Conservation (phyloP, 257 asterid genomes). For the Echium plantagineum region DNA sequence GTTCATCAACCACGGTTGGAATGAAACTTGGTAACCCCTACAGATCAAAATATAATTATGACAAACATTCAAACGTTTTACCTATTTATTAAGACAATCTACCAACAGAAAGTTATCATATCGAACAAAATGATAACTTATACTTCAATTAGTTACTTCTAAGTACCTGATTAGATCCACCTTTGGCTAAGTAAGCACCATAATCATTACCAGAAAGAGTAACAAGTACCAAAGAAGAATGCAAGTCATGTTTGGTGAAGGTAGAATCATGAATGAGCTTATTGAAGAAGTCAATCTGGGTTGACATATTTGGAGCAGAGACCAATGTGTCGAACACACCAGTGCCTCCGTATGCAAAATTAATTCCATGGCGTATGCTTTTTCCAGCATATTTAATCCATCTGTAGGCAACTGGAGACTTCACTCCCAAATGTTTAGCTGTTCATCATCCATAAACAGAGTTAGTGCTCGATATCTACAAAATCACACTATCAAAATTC, state of each 20-base stretch:
- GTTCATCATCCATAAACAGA: slow-evolving; percentile 7
- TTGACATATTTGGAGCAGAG: slow-evolving; percentile 54
- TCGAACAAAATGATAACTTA: too few species aligned
- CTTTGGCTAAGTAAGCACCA: slow-evolving; percentile 25
- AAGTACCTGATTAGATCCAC: slow-evolving; percentile 52
- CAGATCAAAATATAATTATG: neutral
- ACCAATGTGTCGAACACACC: slow-evolving; percentile 64
- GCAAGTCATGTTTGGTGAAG: slow-evolving; percentile 35
- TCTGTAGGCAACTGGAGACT: slow-evolving; percentile 53
- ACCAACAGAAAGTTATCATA: too few species aligned
- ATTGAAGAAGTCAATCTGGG: slow-evolving; percentile 57
- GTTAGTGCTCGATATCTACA: too few species aligned
- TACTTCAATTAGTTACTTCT: too few species aligned
- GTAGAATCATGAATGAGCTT: slow-evolving; percentile 29
- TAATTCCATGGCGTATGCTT: slow-evolving; percentile 42
- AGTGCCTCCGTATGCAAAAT: slow-evolving; percentile 90
- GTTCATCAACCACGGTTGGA: slow-evolving; percentile 37
- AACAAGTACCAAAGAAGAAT: slow-evolving; percentile 41
- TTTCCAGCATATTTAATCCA: slow-evolving; percentile 46
- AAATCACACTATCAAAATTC: too few species aligned
- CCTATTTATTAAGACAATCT: too few species aligned
- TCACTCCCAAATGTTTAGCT: slow-evolving; percentile 67
- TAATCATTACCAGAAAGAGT: slow-evolving; percentile 69
- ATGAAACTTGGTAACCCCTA: slow-evolving; percentile 41
- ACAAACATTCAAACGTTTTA: neutral